Evolutionary conservation across 495 filamentous ascomycete species (phyloP).

Genomic region (Elaphomyces granulatus): DNA sequence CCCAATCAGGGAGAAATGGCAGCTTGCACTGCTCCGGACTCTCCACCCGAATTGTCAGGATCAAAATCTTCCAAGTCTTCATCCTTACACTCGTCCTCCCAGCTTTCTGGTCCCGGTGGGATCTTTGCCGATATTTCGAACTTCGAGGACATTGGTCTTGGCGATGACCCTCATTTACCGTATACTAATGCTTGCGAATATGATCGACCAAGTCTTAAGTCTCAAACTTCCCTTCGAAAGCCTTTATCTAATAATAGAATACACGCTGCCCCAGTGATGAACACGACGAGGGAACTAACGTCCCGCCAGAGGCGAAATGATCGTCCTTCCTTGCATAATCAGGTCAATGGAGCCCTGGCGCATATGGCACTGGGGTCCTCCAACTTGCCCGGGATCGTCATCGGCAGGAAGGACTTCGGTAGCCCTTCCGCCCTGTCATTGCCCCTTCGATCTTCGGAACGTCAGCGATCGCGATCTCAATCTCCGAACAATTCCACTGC

Average conservation of each 20-base stretch:
- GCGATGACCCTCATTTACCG: conserved; percentile 42
- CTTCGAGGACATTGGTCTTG: conserved; percentile 88
- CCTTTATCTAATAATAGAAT: conserved; percentile 20
- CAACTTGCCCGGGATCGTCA: conserved; percentile 11
- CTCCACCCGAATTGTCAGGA: conserved; percentile 68
- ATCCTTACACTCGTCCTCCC: conserved; percentile 68
- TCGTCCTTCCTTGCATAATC: conserved; percentile 16
- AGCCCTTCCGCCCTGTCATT: conserved; percentile 12
- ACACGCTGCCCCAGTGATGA: conserved; percentile 19
- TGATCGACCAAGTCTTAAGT: conserved; percentile 16
- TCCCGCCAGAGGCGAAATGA: conserved; percentile 34
- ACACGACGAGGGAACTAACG: conserved; percentile 29
- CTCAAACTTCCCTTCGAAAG: conserved; percentile 7
- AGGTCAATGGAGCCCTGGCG: conserved; percentile 16
- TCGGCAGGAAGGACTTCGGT: conserved; percentile 16
- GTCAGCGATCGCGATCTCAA: conserved; percentile 25
- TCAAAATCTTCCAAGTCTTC: conserved; percentile 86
- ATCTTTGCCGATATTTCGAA: conserved; percentile 56
- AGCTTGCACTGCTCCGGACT: conserved; percentile 43
- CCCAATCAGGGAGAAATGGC: too few relatives aligned
- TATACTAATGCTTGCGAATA: conserved; percentile 17
- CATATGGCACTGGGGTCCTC: conserved; percentile 9
- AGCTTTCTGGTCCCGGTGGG: conserved; percentile 47
- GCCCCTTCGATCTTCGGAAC: conserved; percentile 14
- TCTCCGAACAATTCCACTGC: background rate